Percentiles rank a stretch among this genome's conserved stretches.
Evolutionary conservation across 257 asterid species (phyloP).

Genomic region (Solanum chmielewskii): DNA sequence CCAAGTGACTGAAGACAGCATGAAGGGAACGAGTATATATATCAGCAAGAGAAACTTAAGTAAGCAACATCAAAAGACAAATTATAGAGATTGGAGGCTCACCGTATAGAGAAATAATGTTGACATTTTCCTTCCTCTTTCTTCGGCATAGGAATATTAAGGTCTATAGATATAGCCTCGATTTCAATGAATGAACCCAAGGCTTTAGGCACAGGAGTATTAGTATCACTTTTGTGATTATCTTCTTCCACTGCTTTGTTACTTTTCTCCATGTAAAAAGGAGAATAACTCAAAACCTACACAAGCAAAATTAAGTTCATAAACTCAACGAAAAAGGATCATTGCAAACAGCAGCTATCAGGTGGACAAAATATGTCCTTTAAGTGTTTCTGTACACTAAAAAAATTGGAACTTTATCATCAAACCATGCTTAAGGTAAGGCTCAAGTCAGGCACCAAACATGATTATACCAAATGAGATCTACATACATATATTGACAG

Average conservation of each 20-base stretch:
- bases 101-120: slow-evolving; percentile 81
- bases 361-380: not conserved
- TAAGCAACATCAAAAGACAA: not conserved
- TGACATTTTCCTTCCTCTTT: slow-evolving; percentile 24
- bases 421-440: not conserved
- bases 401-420: not conserved
- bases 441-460: not conserved
- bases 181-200: slow-evolving; percentile 37
- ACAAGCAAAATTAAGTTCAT: not conserved
- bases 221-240: slow-evolving; percentile 5
- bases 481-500: not conserved
- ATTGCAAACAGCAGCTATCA: not conserved
- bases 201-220: slow-evolving; percentile 21
- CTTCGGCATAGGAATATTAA: slow-evolving; percentile 21
- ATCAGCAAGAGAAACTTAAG: not conserved
- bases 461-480: not conserved
- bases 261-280: slow-evolving; percentile 32
- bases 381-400: not conserved
- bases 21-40: not conserved
- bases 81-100: not conserved
- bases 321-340: not conserved
- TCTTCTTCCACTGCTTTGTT: slow-evolving; percentile 9
- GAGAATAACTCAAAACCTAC: slow-evolving; percentile 9
- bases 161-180: slow-evolving; percentile 43
- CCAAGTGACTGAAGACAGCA: not conserved